These are phyloP conservation scores for Cladophialophora psammophila DNA, from an alignment of 2,329 filamentous ascomycete genomes.

Conservation along the genomic window DNA sequence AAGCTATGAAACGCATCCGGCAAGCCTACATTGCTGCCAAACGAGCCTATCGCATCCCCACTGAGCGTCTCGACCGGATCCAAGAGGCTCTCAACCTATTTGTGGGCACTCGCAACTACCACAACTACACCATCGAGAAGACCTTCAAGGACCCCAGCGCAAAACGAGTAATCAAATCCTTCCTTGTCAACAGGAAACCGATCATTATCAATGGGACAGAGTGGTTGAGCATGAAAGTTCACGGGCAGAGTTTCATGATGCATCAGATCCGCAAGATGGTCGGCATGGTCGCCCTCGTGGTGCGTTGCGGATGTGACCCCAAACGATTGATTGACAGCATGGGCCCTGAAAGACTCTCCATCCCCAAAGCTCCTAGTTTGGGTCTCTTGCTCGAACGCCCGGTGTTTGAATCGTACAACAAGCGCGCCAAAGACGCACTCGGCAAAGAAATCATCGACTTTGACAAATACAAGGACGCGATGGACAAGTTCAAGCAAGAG, in stretches of 20 bases:
- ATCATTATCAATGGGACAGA: conserved; percentile 90
- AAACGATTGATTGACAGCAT: conserved; percentile 78
- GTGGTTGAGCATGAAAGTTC: conserved; percentile 94
- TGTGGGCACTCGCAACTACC: conserved; percentile 86
- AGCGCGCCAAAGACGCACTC: conserved; percentile 68
- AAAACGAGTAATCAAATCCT: conserved; percentile 91
- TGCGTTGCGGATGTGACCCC: conserved; percentile 80
- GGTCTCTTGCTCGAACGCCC: conserved; percentile 88
- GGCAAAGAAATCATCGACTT: conserved; percentile 78
- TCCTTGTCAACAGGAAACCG: conserved; percentile 76
- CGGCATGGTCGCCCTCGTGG: conserved; percentile 83
- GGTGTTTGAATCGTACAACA: conserved; percentile 90
- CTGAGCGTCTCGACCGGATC: conserved; percentile 73
- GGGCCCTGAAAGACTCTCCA: conserved; percentile 74
- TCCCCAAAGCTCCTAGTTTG: conserved; percentile 91
- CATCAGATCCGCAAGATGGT: conserved; percentile 99
- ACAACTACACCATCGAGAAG: conserved; percentile 98
- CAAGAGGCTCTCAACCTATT: conserved; percentile 78
- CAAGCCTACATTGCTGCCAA: conserved; percentile 82
- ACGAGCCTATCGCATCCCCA: conserved; percentile 80
- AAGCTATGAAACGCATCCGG: conserved; percentile 76
- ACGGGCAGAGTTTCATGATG: conserved; percentile 99
- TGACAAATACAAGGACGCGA: conserved; percentile 75
- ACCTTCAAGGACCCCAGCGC: conserved; percentile 79
- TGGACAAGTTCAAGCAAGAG: conserved; percentile 86